Base-by-base conservation (phyloP, 2,329 filamentous ascomycete genomes). In the Penicillium janthinellum region DNA sequence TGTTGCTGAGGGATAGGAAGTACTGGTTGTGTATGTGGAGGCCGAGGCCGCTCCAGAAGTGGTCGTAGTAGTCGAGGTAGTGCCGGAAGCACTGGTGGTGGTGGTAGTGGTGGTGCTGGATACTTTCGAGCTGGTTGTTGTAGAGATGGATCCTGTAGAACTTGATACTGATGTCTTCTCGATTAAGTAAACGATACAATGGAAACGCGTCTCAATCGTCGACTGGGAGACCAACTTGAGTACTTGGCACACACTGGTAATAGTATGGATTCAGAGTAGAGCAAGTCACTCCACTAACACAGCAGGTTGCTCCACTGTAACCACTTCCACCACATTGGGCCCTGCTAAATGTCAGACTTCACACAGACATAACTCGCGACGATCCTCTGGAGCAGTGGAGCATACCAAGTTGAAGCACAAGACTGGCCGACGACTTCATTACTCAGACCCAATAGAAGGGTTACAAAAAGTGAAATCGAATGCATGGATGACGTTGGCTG, bases 311-410 rank as follows among this genome's bases (percentile, higher is more conserved):
- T 39, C 49, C 49, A 31, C 39, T 52, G 6, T n/a, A 52, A 14
- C 39, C 39, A 39, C 14, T 52, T 39, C 49, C 49, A 39, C 49
- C 49, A 39, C 49, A 52, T 39, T 52, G 49, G 35, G n/a, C 37
- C 49, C 49, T 52, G 49, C n/a, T 14, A 28, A 28, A 10, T 50
- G 48, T 20, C 11, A 50, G 11, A 8, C 4, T 6, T 50, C 31
- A 20, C 17, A 12, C 11, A 20, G 34, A 31, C 11, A 35, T 22
- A 14, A 37, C 1, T 22, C 4, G 11, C 2, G 20, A 15, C 3
- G 1, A 25, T 14, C 10, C 25, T 7, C 25, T 15, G 39, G 5
- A 42, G 39, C 31, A 31, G 42, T 10, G 14, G 22, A 38, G 4
- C 35, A 39, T 39, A 52, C 49, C 49, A 52, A 11, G 49, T n/a